Evolutionary conservation across 2,329 filamentous ascomycete species (phyloP).

Genomic region (Graphilbum sp.): DNA sequence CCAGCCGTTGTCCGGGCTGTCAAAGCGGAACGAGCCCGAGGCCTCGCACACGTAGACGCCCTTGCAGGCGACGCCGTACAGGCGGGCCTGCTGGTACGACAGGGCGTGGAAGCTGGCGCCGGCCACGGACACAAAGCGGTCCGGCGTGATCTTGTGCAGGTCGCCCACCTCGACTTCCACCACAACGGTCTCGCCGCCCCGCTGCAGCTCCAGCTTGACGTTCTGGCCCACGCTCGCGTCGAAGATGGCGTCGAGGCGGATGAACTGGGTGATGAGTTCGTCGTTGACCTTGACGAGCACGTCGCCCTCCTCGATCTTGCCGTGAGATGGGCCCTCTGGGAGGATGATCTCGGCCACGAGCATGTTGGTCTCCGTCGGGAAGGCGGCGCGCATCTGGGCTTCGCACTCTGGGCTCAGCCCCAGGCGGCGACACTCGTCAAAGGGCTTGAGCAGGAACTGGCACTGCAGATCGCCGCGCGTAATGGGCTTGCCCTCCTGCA

Average conservation of each 20-base stretch:
- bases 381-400: slow-evolving; percentile 61
- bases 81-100: slow-evolving; percentile 92
- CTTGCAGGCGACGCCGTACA: slow-evolving; percentile 82
- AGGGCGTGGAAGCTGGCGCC: slow-evolving; percentile 91
- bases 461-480: slow-evolving; percentile 95
- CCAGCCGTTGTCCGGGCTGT: slow-evolving; percentile 83
- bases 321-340: slow-evolving; percentile 73
- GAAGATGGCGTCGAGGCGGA: slow-evolving; percentile 77
- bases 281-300: slow-evolving; percentile 87
- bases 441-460: slow-evolving; percentile 92
- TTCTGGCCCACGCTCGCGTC: slow-evolving; percentile 69
- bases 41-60: slow-evolving; percentile 94
- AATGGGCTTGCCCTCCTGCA: slow-evolving; percentile 59
- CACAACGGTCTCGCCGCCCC: slow-evolving; percentile 75
- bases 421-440: slow-evolving; percentile 86
- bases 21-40: slow-evolving; percentile 86
- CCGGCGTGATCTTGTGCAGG: slow-evolving; percentile 85
- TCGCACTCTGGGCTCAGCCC: slow-evolving; percentile 79
- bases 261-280: slow-evolving; percentile 83
- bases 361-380: slow-evolving; percentile 92
- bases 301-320: slow-evolving; percentile 85
- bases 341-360: slow-evolving; percentile 91
- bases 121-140: slow-evolving; percentile 86
- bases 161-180: slow-evolving; percentile 76
- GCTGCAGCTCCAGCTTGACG: slow-evolving; percentile 70